Evolutionary conservation across 1,139 yeast genomes (phyloP), one percentile per base, ranked within the genome.

Genomic region (Protomyces macrosporus): DNA sequence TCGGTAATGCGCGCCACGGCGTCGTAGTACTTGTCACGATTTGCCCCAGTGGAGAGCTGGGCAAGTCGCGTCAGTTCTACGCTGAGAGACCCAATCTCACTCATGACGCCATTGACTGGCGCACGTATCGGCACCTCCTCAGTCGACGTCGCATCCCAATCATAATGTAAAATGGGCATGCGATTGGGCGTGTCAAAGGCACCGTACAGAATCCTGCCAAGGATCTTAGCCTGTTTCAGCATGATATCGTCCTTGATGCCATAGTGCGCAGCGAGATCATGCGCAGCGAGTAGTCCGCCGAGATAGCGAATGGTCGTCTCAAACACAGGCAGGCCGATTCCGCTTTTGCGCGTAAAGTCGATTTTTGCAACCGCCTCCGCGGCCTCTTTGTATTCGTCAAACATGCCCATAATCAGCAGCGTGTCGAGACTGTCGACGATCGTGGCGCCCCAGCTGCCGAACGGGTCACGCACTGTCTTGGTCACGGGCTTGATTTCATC

Each of bases 221-320:
- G 79, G 70, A 86, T 90, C 5, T 81, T 84, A 0, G 97, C 97
- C 71, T 86, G 87, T 69, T 87, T 88, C 65, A 90, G 78, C 71
- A 85, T 90, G 65, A 88, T 68, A 59, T 85, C 86, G 69, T 88
- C 93, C 3, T 81, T 77, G 33, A 50, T 59, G 9, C 63, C 63
- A 16, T 51, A 42, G 16, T 50, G 33, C 6, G 39, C 56, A 1
- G 93, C 81, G 42, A 90, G 77, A 70, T 88, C 86, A 73, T 84
- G 84, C 0, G 96, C 96, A 1, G 96, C 86, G 62, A 91, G 77
- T 30, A 91, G 78, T 0, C 98, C 98, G 53, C 98, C 98, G 56
- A 91, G 78, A 95, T 90, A 90, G 71, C 97, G 81, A 69, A 90
- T 91, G 4, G 97, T 90, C 12, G 97, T 90, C 73, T 91, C 98